Conservation (phyloP, 345 rosid species). For the Rhodamnia rubescens region DNA sequence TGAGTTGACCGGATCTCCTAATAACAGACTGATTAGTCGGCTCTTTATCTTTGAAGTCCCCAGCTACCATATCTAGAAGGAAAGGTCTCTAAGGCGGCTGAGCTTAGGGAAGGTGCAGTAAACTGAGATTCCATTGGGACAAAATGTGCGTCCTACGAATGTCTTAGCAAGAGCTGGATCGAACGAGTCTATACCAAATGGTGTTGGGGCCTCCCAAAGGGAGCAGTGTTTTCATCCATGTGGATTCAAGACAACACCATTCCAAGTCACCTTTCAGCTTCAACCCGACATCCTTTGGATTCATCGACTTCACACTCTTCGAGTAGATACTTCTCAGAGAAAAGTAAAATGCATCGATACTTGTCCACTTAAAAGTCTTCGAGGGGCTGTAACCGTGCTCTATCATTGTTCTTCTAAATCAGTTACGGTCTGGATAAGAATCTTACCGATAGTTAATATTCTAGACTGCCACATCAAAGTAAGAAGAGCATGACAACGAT, state of each 20-base stretch:
- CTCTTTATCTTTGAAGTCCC: not conserved
- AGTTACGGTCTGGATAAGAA: not conserved
- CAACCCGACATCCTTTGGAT: not conserved
- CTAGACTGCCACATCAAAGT: not conserved
- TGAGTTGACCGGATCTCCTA: not conserved
- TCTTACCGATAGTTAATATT: not conserved
- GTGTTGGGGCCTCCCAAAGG: not conserved
- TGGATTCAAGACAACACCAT: not conserved
- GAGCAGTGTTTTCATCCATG: not conserved
- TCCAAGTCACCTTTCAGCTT: not conserved
- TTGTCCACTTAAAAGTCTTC: not conserved
- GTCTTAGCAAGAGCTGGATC: not conserved
- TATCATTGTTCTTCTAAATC: not conserved
- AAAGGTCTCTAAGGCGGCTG: not conserved
- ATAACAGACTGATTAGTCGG: not conserved
- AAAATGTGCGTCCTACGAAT: not conserved
- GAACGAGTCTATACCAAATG: not conserved
- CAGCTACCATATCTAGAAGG: not conserved
- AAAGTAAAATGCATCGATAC: not conserved
- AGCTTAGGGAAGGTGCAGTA: not conserved
- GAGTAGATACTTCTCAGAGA: not conserved
- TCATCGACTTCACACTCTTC: not conserved
- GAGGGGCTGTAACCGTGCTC: not conserved
- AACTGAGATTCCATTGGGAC: not conserved
- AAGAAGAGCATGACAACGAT: not conserved